phyloP scores from a whole-genome alignment of 768 basidiomycete species.

The Thelephora aurantiotincta region DNA sequence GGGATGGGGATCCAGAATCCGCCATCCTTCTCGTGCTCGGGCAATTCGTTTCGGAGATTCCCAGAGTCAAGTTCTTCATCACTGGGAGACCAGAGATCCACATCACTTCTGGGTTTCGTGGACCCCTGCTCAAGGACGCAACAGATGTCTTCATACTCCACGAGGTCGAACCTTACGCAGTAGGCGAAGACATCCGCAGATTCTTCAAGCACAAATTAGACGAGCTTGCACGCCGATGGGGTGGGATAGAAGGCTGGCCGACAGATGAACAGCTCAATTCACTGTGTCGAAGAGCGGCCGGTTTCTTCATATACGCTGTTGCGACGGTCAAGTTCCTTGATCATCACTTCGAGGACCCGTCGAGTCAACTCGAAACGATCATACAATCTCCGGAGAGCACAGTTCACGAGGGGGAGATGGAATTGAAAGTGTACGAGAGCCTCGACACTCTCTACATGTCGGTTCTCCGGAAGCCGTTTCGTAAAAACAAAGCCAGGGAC shows the following conservation, averaged over 20 bases:
- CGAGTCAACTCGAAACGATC: background rate
- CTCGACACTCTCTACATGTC: background rate
- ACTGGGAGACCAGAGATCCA: background rate
- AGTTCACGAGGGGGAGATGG: background rate
- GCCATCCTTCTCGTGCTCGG: background rate
- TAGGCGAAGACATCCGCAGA: background rate
- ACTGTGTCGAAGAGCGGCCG: background rate
- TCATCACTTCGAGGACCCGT: background rate
- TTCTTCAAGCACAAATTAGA: background rate
- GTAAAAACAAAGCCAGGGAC: background rate
- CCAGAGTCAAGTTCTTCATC: background rate
- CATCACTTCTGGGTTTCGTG: background rate
- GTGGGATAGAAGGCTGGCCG: background rate
- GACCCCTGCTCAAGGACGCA: background rate
- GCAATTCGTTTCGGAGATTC: background rate
- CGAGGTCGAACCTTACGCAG: background rate
- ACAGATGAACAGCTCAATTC: background rate
- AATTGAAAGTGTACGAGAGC: background rate
- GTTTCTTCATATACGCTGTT: background rate
- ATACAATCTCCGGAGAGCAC: background rate
- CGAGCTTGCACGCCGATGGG: background rate
- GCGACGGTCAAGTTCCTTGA: background rate
- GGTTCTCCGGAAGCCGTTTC: background rate
- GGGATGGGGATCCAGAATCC: constrained; percentile 1
- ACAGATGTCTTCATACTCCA: background rate